phyloP scores from a whole-genome alignment of 2,329 filamentous ascomycete species.

The Penicillium sp. region DNA sequence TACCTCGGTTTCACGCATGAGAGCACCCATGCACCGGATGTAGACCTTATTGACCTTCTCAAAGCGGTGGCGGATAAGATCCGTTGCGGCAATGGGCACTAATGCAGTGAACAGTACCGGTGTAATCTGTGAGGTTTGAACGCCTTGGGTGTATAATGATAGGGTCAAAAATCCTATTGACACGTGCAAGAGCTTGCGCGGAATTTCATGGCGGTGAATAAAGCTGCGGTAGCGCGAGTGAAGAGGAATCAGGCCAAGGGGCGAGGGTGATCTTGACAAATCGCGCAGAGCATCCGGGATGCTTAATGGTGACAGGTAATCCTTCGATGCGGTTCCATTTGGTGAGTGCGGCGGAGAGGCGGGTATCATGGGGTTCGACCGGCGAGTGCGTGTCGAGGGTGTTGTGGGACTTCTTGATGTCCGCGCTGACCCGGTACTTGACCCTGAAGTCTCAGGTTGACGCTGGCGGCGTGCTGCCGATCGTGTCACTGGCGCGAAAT shows the following conservation, averaged over 20 bases:
- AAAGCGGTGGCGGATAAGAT: constrained; percentile 81
- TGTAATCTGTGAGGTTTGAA: constrained; percentile 75
- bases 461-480: constrained; percentile 65
- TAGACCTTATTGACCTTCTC: constrained; percentile 83
- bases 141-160: constrained; percentile 78
- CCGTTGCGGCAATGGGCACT: constrained; percentile 79
- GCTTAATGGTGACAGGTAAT: constrained; percentile 48
- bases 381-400: constrained; percentile 34
- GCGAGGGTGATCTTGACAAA: constrained; percentile 87
- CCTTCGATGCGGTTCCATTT: constrained; percentile 44
- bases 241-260: constrained; percentile 90
- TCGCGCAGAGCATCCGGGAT: constrained; percentile 74
- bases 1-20: constrained; percentile 98
- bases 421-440: constrained; percentile 47
- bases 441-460: constrained; percentile 50
- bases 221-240: constrained; percentile 89
- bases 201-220: constrained; percentile 95
- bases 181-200: constrained; percentile 88
- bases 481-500: constrained; percentile 75
- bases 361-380: constrained; percentile 42
- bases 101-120: constrained; percentile 80
- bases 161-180: constrained; percentile 95
- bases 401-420: constrained; percentile 47
- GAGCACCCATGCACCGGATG: constrained; percentile 77
- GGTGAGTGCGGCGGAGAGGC: constrained; percentile 37